A percentile compares a stretch with the other conserved stretches of the same genome.
phyloP scores from a whole-genome alignment of 2,329 filamentous ascomycete species.

The Metarhizium guizhouense region DNA sequence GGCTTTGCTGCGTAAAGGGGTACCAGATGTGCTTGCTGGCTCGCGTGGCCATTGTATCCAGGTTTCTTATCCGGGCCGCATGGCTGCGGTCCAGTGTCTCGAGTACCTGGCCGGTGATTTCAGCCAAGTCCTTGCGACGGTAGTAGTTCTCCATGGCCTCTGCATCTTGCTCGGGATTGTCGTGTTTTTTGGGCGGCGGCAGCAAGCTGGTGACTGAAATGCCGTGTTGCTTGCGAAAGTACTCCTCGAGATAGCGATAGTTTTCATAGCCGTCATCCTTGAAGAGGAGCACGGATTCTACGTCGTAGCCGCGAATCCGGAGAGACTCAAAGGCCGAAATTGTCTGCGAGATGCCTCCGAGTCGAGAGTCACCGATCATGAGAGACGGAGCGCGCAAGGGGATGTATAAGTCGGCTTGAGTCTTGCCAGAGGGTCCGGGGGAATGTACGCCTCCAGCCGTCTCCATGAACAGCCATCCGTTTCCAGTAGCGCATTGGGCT shows the following conservation, averaged over 20 bases:
- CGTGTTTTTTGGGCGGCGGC: slow-evolving; percentile 44
- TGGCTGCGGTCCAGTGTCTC: slow-evolving; percentile 45
- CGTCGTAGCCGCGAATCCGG: slow-evolving; percentile 67
- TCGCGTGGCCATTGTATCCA: slow-evolving; percentile 52
- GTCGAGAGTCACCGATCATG: slow-evolving; percentile 63
- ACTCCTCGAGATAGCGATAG: slow-evolving; percentile 54
- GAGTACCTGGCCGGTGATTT: slow-evolving; percentile 35
- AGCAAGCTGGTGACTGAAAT: slow-evolving; percentile 50
- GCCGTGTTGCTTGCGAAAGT: slow-evolving; percentile 52
- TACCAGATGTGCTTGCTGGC: slow-evolving; percentile 70
- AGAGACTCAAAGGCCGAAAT: slow-evolving; percentile 76
- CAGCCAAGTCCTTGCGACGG: slow-evolving; percentile 28
- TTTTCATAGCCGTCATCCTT: slow-evolving; percentile 58
- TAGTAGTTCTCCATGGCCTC: slow-evolving; percentile 59
- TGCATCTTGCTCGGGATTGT: slow-evolving; percentile 36
- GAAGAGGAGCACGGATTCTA: slow-evolving; percentile 63
- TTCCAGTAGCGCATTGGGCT: slow-evolving; percentile 28
- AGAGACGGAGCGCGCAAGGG: slow-evolving; percentile 65
- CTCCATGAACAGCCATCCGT: slow-evolving; percentile 62
- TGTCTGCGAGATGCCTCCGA: slow-evolving; percentile 73
- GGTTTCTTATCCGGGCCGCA: slow-evolving; percentile 40
- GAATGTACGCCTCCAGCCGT: slow-evolving; percentile 79
- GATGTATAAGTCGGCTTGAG: slow-evolving; percentile 70
- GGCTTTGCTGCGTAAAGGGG: slow-evolving; percentile 74
- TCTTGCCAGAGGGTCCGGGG: slow-evolving; percentile 64